Evolutionary conservation across 2,329 filamentous ascomycete species (phyloP).

Genomic region (Ophiostoma quercus): DNA sequence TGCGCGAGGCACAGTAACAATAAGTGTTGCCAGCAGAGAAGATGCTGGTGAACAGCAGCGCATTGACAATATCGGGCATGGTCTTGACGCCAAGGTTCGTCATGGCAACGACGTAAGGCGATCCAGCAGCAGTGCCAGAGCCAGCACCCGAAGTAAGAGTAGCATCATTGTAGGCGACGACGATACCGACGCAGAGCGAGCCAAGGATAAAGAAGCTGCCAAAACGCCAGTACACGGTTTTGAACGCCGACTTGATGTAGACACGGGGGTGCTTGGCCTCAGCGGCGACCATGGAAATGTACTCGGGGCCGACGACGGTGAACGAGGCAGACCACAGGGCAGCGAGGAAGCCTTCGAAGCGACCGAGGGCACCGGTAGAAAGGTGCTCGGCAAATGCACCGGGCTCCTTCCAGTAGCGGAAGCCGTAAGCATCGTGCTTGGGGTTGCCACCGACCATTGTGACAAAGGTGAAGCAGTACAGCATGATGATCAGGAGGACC

Average conservation of each 20-base stretch:
- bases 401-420: slow-evolving; percentile 42
- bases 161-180: slow-evolving; percentile 55
- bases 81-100: slow-evolving; percentile 60
- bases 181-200: slow-evolving; percentile 61
- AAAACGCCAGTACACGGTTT: slow-evolving; percentile 64
- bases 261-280: slow-evolving; percentile 63
- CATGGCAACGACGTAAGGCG: slow-evolving; percentile 65
- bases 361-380: slow-evolving; percentile 41
- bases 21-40: slow-evolving; percentile 59
- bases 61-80: slow-evolving; percentile 63
- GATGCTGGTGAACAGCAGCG: slow-evolving; percentile 53
- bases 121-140: slow-evolving; percentile 45
- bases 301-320: slow-evolving; percentile 48
- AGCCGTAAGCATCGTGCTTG: slow-evolving; percentile 42
- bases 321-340: slow-evolving; percentile 39
- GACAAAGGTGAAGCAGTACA: slow-evolving; percentile 52
- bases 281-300: slow-evolving; percentile 64
- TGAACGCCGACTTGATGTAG: slow-evolving; percentile 62
- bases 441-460: slow-evolving; percentile 55
- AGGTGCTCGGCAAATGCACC: slow-evolving; percentile 38
- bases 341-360: slow-evolving; percentile 28
- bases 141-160: slow-evolving; percentile 40
- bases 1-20: slow-evolving; percentile 44
- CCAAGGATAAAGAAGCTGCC: slow-evolving; percentile 63
- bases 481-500: slow-evolving; percentile 48